phyloP scores from a whole-genome alignment of 495 filamentous ascomycete genomes.

The Tuber melanosporum region DNA sequence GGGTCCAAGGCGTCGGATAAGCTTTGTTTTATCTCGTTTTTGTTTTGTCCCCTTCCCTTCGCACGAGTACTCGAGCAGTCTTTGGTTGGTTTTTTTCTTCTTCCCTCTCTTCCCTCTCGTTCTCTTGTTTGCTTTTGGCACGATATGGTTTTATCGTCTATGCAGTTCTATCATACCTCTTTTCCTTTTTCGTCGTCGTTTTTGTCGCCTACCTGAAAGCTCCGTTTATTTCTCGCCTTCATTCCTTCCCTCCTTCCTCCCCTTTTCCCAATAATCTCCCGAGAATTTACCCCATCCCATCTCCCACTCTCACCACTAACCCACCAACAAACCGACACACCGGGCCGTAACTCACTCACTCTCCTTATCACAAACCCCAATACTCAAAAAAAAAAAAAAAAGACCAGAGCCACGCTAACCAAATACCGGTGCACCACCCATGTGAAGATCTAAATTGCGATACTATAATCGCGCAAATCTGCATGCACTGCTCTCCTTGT shows the following conservation, averaged over 20 bases:
- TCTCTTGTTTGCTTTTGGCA: neutral
- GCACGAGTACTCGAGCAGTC: neutral
- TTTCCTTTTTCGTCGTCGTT: neutral
- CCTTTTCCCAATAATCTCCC: neutral
- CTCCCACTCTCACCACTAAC: neutral
- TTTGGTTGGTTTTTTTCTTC: neutral
- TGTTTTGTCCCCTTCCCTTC: neutral
- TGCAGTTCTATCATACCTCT: neutral
- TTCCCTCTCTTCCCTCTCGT: neutral
- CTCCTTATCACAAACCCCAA: neutral
- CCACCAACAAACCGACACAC: neutral
- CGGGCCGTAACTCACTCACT: neutral
- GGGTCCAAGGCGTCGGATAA: neutral
- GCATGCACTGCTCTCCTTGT: neutral
- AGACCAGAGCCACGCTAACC: neutral
- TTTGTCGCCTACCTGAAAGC: neutral
- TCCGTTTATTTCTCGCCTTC: neutral
- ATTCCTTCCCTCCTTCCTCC: neutral
- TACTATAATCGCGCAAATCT: conserved; percentile 4
- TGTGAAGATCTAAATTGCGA: conserved; percentile 2
- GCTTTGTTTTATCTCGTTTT: neutral
- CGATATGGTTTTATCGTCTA: conserved; percentile 4
- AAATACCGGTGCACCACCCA: neutral
- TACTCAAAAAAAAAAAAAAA: neutral
- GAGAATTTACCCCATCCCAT: neutral